Conservation (phyloP, 345 rosid species). For the Rhodamnia argentea region DNA sequence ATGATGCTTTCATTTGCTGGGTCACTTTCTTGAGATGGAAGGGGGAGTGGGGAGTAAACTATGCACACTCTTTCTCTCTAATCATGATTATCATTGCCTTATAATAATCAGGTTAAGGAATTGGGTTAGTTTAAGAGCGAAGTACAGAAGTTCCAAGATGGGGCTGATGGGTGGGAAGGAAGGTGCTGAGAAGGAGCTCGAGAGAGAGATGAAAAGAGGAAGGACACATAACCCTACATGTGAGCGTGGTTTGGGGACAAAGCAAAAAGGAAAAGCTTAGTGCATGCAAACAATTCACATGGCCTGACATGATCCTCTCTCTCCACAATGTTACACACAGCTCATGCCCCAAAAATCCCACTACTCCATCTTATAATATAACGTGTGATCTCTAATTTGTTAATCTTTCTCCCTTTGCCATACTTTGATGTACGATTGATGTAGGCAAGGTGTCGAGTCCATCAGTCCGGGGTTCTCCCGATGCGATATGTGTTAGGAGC, state of each 20-base stretch:
- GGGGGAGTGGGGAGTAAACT: background rate
- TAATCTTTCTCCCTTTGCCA: background rate
- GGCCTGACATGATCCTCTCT: constrained; percentile 4
- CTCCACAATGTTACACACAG: constrained; percentile 10
- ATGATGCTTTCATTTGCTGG: background rate
- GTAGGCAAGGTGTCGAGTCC: background rate
- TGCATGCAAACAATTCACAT: constrained; percentile 35
- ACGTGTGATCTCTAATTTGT: background rate
- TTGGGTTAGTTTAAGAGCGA: background rate
- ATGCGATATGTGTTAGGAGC: background rate
- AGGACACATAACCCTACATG: constrained; percentile 43
- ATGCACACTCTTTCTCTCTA: background rate
- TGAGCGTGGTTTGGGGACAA: constrained; percentile 40
- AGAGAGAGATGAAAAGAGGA: background rate
- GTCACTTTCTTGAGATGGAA: constrained; percentile 15
- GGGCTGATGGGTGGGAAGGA: background rate
- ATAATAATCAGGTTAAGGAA: background rate
- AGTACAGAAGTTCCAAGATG: background rate
- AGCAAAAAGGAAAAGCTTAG: constrained; percentile 13
- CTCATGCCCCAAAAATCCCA: constrained; percentile 23
- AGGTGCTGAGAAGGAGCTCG: background rate
- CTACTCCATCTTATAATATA: background rate
- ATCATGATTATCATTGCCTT: background rate
- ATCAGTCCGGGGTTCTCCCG: background rate
- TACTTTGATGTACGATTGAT: background rate